Evolutionary conservation across 2,329 filamentous ascomycete genomes (phyloP), one percentile per base, ranked within the genome.

Genomic region (Sporothrix brasiliensis): DNA sequence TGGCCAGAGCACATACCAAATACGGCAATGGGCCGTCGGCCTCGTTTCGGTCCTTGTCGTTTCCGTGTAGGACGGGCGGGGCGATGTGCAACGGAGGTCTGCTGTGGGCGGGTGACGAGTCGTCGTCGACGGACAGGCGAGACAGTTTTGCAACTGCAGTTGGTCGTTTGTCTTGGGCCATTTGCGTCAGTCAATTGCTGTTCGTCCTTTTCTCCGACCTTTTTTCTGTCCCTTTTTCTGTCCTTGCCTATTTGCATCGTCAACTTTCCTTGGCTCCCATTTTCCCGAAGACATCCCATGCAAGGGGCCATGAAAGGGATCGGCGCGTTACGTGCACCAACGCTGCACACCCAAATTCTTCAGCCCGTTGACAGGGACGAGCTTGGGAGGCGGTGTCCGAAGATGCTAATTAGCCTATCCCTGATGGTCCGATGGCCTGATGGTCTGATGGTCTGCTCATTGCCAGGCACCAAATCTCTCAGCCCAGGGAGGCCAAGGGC

Each of bases 31-130:
- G 34, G 1, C 34, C 13, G 21, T 63, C 58, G 58, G 58, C 58
- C 58, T 63, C 58, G 58, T 47, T 47, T 63, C 58, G 58, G 58
- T 27, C 58, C 58, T 63, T 61, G 53, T 58, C n/a, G 21, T 63
- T 47, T n/a, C 58, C 39, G 39, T 63, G 58, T 63, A 47, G n/a
- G 58, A 47, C 58, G 13, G 58, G 39, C 39, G 39, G 39, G 19
- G 24, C 13, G 39, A 14, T 44, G 39, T 47, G 58, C 9, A n/a
- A 47, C 56, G 3, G 41, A 19, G 14, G 27, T 24, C 16, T 10
- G n/a, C 11, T 3, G 30, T 11, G 2, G 19, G 4, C 10, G n/a
- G 10, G 5, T 13, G 7, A 58, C 47, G 19, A 50, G 14, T 49
- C 14, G 14, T 16, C 21, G 21, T n/a, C 3, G 7, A 9, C 2